Evolutionary conservation across 164 flowering plant genomes (phyloP), one percentile per base, ranked within the genome.

Genomic region (Litsea cubeba): DNA sequence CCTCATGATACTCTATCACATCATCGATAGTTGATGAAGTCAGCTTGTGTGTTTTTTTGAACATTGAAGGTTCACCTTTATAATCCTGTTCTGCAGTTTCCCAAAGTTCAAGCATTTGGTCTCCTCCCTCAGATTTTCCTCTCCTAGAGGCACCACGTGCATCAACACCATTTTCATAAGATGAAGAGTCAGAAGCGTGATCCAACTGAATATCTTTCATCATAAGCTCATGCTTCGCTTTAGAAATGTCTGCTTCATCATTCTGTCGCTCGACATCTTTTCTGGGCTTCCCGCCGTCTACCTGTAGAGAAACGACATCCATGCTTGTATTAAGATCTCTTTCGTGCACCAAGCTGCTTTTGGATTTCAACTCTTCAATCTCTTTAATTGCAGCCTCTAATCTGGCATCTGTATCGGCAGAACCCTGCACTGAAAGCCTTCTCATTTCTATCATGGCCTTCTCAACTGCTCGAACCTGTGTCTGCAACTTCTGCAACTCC

Each of bases 191-290:
- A 22, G 95, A 91, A 58, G 73, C 85, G 62, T 86, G 88, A 83
- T 92, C 97, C 20, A 93, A 94, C 10, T 84, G 91, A 81, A 93
- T 92, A 75, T 95, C 97, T 85, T 91, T 95, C 90, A 90, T 84
- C 69, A 75, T 68, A 54, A 74, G 67, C 68, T 79, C 86, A 75
- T 76, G 80, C 57, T 50, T 76, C 23, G 62, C 65, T 68, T 84
- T 80, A 20, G 85, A 72, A 63, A 70, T 66, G 68, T 78, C 85
- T 22, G 82, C 67, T 72, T 68, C 84, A 50, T 73, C 50, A 63
- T 79, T 85, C 72, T 63, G 74, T 57, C 26, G 57, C 73, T 71
- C 82, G 57, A 72, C 74, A 65, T 74, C 50, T 25, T 75, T 77
- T 54, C 66, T 50, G 46, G 46, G 63, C 58, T 79, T 64, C n/a